phyloP scores from a whole-genome alignment of 208 protist genomes.

The Tritrichomonas foetus region DNA sequence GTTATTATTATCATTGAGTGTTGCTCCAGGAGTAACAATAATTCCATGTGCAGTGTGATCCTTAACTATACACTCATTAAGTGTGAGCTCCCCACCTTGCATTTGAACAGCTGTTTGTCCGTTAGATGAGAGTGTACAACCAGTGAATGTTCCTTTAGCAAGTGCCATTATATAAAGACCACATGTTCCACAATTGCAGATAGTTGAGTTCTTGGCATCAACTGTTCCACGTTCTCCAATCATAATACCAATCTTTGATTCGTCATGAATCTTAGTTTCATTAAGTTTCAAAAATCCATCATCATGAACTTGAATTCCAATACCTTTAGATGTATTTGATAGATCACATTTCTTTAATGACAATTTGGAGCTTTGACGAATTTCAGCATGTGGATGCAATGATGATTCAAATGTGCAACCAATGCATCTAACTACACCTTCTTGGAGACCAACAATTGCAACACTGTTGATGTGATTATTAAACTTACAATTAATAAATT shows the following conservation, averaged over 20 bases:
- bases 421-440: not conserved
- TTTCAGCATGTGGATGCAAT: slow-evolving; percentile 3
- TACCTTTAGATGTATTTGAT: not conserved
- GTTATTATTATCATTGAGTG: too few species aligned
- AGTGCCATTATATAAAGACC: not conserved
- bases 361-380: not conserved
- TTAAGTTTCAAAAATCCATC: not conserved
- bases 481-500: not conserved
- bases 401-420: not conserved
- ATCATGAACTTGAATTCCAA: slow-evolving; percentile 19
- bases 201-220: not conserved
- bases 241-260: not conserved
- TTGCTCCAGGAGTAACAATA: not conserved
- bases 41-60: not conserved
- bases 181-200: not conserved
- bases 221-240: not conserved
- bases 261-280: not conserved
- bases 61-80: not conserved
- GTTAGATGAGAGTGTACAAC: not conserved
- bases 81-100: not conserved
- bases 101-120: not conserved
- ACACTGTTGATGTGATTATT: not conserved
- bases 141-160: not conserved
- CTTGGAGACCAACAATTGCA: not conserved
- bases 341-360: not conserved